A percentile compares a stretch with the other conserved stretches of the same genome.
These are phyloP conservation scores for Saxophila tyrrhenica DNA, from an alignment of 495 filamentous ascomycete genomes.

Conservation along the genomic window DNA sequence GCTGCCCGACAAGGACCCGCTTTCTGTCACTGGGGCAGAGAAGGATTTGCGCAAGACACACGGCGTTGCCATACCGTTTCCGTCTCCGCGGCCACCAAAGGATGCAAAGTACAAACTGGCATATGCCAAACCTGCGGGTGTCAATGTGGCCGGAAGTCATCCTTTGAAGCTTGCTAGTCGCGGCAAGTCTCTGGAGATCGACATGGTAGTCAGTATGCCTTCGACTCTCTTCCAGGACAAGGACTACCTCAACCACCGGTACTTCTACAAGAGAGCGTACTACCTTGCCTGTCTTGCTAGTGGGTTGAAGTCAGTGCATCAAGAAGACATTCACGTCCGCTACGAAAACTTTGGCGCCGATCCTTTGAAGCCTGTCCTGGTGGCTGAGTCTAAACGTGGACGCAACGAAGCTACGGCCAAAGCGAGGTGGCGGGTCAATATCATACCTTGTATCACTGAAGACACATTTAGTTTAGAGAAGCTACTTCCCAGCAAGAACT, in stretches of 20 bases:
- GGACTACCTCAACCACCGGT: slow-evolving; percentile 85
- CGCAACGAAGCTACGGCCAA: slow-evolving; percentile 16
- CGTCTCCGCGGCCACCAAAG: slow-evolving; percentile 58
- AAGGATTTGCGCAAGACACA: slow-evolving; percentile 51
- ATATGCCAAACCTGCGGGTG: slow-evolving; percentile 60
- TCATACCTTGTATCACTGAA: slow-evolving; percentile 61
- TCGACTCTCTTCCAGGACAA: slow-evolving; percentile 73
- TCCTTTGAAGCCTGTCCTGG: slow-evolving; percentile 59
- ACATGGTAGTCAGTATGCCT: slow-evolving; percentile 82
- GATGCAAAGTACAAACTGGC: slow-evolving; percentile 69
- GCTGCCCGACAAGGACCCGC: slow-evolving; percentile 45
- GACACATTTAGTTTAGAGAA: slow-evolving; percentile 55
- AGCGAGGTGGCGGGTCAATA: slow-evolving; percentile 52
- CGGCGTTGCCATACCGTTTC: slow-evolving; percentile 66
- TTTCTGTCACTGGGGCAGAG: slow-evolving; percentile 52
- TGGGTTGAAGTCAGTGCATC: slow-evolving; percentile 46
- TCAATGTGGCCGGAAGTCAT: slow-evolving; percentile 87
- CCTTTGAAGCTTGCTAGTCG: slow-evolving; percentile 61
- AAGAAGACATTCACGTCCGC: slow-evolving; percentile 38
- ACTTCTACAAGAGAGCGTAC: slow-evolving; percentile 89
- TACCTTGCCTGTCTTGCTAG: slow-evolving; percentile 73
- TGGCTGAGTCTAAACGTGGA: slow-evolving; percentile 34
- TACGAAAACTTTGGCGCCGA: slow-evolving; percentile 70
- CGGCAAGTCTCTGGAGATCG: slow-evolving; percentile 47
- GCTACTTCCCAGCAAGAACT: slow-evolving; percentile 56